A percentile compares a stretch with the other conserved stretches of the same genome.
Conservation (phyloP, 2,329 filamentous ascomycete genomes). For the Fusarium poae region DNA sequence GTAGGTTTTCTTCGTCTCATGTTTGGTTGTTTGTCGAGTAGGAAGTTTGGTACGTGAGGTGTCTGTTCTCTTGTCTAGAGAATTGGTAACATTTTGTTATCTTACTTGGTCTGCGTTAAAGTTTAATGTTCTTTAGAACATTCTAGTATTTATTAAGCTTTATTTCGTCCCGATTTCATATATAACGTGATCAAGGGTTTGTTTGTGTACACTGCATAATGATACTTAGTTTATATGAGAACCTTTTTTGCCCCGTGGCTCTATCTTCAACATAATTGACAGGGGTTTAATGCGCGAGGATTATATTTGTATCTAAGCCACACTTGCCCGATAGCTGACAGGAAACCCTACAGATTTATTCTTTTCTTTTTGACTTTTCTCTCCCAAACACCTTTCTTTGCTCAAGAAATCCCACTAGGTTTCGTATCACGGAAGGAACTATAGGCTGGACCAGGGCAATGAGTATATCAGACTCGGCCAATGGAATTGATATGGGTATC, state of each 20-base stretch:
- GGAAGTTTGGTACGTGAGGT: background rate
- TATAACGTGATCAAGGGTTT: too few species aligned
- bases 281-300: background rate
- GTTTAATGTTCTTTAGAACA: background rate
- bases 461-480: background rate
- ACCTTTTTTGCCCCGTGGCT: too few species aligned
- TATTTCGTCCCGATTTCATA: too few species aligned
- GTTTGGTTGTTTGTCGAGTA: background rate
- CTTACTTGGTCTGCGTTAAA: background rate
- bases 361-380: background rate
- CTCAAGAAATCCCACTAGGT: background rate
- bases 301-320: background rate
- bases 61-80: background rate
- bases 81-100: background rate
- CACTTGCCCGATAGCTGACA: background rate
- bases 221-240: too few species aligned
- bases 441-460: background rate
- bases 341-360: background rate
- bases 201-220: too few species aligned
- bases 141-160: too few species aligned
- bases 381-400: background rate
- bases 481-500: too few species aligned
- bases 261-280: too few species aligned
- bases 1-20: background rate
- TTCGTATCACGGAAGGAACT: background rate